A percentile compares a stretch with the other conserved stretches of the same genome.
These are phyloP conservation scores for Arthrobotrys iridis DNA, from an alignment of 2,329 filamentous ascomycete species.

Conservation along the genomic window DNA sequence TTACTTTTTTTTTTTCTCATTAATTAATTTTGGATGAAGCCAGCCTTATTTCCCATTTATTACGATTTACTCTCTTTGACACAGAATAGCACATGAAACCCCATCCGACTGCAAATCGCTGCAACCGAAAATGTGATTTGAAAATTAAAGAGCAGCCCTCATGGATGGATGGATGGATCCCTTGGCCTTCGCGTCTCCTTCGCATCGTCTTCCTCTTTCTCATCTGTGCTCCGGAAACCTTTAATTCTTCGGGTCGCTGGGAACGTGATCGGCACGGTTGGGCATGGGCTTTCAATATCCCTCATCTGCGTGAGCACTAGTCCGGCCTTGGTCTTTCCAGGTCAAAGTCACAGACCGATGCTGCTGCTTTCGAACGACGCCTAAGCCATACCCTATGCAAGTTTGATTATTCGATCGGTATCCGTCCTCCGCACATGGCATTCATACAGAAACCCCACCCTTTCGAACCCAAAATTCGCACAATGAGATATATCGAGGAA, in stretches of 20 bases:
- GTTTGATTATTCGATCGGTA: constrained; percentile 18
- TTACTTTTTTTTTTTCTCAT: neutral
- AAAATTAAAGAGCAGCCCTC: too few species aligned
- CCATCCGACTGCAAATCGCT: constrained; percentile 21
- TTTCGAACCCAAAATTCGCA: constrained; percentile 1
- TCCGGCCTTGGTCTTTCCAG: constrained; percentile 6
- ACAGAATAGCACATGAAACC: constrained; percentile 40
- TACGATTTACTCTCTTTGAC: constrained; percentile 5
- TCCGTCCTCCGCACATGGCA: constrained; percentile 29
- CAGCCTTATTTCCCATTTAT: neutral
- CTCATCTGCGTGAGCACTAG: constrained; percentile 47
- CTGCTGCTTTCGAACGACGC: constrained; percentile 19
- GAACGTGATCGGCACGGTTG: constrained; percentile 34
- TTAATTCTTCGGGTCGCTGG: constrained; percentile 4
- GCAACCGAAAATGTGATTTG: constrained; percentile 35
- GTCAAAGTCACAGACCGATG: neutral
- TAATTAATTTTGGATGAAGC: constrained; percentile 8
- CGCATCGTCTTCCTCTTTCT: neutral
- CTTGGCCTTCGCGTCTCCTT: neutral
- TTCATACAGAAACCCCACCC: constrained; percentile 38
- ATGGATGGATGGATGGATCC: constrained; percentile 12
- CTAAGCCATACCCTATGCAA: constrained; percentile 8
- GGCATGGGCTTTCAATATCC: constrained; percentile 40
- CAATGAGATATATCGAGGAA: neutral
- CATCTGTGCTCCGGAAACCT: neutral